Evolutionary conservation across 192 early-diverging fungal species (phyloP).

Genomic region (Linnemannia hyalina): DNA sequence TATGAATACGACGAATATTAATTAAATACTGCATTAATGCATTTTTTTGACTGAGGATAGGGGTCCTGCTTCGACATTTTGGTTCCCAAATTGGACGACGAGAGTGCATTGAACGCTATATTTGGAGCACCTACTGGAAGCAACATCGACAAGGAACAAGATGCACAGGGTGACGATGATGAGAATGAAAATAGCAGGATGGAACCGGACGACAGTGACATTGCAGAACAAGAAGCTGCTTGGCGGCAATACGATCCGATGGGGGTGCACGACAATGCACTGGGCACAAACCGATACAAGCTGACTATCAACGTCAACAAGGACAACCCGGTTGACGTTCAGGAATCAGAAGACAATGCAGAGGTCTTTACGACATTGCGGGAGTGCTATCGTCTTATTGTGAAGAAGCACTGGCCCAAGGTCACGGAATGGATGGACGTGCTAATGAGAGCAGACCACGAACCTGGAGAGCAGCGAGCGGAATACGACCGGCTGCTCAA

Average conservation of each 20-base stretch:
- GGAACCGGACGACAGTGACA: slow-evolving; percentile 9
- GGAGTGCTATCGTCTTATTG: slow-evolving; percentile 60
- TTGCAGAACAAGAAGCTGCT: slow-evolving; percentile 6
- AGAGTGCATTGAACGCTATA: slow-evolving; percentile 37
- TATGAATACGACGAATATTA: background rate
- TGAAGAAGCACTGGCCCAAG: slow-evolving; percentile 58
- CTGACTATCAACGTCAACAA: slow-evolving; percentile 69
- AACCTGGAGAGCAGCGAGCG: slow-evolving; percentile 44
- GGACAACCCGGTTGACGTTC: slow-evolving; percentile 61
- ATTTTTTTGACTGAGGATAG: slow-evolving; percentile 15
- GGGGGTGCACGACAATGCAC: slow-evolving; percentile 61
- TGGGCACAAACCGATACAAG: slow-evolving; percentile 72
- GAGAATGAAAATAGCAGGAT: slow-evolving; percentile 20
- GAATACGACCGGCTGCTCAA: slow-evolving; percentile 58
- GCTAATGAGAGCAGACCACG: slow-evolving; percentile 55
- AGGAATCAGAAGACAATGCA: slow-evolving; percentile 67
- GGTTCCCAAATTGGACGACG: slow-evolving; percentile 60
- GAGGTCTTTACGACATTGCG: slow-evolving; percentile 69
- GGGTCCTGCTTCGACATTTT: slow-evolving; percentile 65
- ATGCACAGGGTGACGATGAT: slow-evolving; percentile 2
- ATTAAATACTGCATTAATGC: background rate
- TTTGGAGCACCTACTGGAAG: slow-evolving; percentile 41
- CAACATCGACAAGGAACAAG: background rate
- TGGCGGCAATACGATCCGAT: slow-evolving; percentile 51
- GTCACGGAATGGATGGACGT: slow-evolving; percentile 65